Base-by-base conservation (phyloP, 176 grass and related monocot genomes). In the Paspalum vaginatum region DNA sequence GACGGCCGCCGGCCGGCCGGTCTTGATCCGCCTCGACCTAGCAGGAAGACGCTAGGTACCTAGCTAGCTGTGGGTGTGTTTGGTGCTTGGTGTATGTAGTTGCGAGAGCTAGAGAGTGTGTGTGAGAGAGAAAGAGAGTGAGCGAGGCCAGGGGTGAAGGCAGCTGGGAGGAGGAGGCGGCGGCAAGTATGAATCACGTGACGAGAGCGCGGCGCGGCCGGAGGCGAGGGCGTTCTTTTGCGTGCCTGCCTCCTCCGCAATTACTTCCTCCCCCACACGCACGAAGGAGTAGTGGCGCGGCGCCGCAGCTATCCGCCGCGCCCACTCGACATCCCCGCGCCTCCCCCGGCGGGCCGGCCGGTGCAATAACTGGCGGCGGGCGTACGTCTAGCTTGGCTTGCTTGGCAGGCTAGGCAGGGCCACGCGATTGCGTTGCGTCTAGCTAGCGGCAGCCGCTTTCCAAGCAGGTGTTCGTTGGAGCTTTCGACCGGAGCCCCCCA, bases 171-270 rank as follows among this genome's bases (percentile, higher is more conserved):
- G 39, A 4, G 43, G 21, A 41, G 63, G 21, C 73, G 81, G 85
- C 41, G 2, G 81, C 54, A 40, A 54, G 78, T 79, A 56, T 81
- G 82, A 54, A 74, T 72, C 79, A 81, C 76, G 80, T 84, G 90
- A 83, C 49, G 14, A 9, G 55, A n/a, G 55, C 4, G 22, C 21
- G 22, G 21, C n/a, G 70, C 27, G 42, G 20, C 43, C 7, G 46
- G 39, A 7, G 58, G 46, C 0, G 76, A 46, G 11, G 56, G 72
- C 70, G 83, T 32, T 81, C 83, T 73, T 85, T 77, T 9, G 87
- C 83, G 72, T 81, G 77, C 74, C 49, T 76, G 64, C 51, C 53
- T 61, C 47, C 66, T 84, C 20, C 55, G 56, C 79, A 84, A 57
- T 78, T 86, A 81, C 78, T 77, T 5, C 77, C 18, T 2, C 5